Base-by-base conservation (phyloP, 306 rosid genomes). In the Quercus ilex region DNA sequence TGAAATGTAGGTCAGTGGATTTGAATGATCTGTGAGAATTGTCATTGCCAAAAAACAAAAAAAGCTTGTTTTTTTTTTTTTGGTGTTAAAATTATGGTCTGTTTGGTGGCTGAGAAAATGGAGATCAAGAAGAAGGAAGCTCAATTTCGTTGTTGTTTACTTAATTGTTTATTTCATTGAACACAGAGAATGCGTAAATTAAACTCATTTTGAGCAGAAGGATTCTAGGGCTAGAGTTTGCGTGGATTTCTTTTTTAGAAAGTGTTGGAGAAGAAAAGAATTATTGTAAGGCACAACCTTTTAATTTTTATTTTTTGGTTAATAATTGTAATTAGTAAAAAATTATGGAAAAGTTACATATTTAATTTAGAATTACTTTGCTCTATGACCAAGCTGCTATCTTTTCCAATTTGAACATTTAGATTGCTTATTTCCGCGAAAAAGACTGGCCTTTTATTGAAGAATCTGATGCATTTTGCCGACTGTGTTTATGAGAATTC, bases 241-340 rank as follows among this genome's bases (percentile, higher is more conserved):
- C 74, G 74, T 79, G 78, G n/a, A 77, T 69, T 69, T n/a, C 17
- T 33, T 41, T 62, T 0, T 53, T 26, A 55, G 8, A 68, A 57
- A 60, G 70, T 68, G 65, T 68, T 56, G 55, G n/a, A 55, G 74
- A 75, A 63, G 80, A 77, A 77, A 78, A 38, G 63, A 76, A 82
- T 68, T 58, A 18, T 53, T 35, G 33, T 10, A 35, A 4, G 17
- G 68, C 46, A 3, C 7, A 23, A 43, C 46, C 63, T 56, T 17
- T 69, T 14, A 5, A 18, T 2, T 9, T 11, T 20, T 33, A 1
- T 74, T 5, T 23, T 73, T 74, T 53, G 26, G 28, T 63, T 21
- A 58, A 73, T 70, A 35, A 67, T 33, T 3, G 38, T 35, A 19
- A 9, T 33, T 35, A 67, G 18, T 19, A 3, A 18, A 35, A 19